Evolutionary conservation across 371 early-diverging fungal genomes (phyloP).

Genomic region (Rhizomucor pusillus): DNA sequence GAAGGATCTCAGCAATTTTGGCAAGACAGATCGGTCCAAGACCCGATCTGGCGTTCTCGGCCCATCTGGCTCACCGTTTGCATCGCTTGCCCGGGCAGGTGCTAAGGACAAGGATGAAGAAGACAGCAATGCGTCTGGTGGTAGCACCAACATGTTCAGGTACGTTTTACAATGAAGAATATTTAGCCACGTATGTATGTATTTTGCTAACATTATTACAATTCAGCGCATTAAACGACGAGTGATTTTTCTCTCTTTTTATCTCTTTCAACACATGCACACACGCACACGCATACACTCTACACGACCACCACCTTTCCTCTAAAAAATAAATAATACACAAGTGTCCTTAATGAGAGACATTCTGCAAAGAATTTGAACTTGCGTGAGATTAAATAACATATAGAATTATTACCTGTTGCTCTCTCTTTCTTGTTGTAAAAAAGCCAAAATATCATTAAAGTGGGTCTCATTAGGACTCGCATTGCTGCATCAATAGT

Average conservation of each 20-base stretch:
- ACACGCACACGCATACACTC: not conserved
- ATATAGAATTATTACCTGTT: no score
- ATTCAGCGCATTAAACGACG: not conserved
- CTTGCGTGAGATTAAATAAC: no score
- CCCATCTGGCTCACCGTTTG: slow-evolving; percentile 59
- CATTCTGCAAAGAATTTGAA: no score
- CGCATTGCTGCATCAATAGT: no score
- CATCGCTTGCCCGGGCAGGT: slow-evolving; percentile 31
- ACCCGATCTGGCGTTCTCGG: slow-evolving; percentile 50
- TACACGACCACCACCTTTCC: no score
- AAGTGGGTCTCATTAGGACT: no score
- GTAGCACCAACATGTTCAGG: slow-evolving; percentile 55
- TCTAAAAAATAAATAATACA: no score
- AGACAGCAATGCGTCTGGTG: slow-evolving; percentile 21
- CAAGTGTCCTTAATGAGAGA: no score
- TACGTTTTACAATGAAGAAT: slow-evolving; percentile 7
- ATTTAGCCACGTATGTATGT: not conserved
- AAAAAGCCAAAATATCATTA: no score
- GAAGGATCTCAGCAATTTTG: slow-evolving; percentile 80
- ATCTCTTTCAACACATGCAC: not conserved
- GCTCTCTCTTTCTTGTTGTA: no score
- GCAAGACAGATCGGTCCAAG: slow-evolving; percentile 71
- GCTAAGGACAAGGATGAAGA: slow-evolving; percentile 32
- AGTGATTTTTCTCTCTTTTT: not conserved
- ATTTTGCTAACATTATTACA: not conserved